phyloP scores from a whole-genome alignment of 176 grass and related monocot genomes.

The Raddia guianensis region DNA sequence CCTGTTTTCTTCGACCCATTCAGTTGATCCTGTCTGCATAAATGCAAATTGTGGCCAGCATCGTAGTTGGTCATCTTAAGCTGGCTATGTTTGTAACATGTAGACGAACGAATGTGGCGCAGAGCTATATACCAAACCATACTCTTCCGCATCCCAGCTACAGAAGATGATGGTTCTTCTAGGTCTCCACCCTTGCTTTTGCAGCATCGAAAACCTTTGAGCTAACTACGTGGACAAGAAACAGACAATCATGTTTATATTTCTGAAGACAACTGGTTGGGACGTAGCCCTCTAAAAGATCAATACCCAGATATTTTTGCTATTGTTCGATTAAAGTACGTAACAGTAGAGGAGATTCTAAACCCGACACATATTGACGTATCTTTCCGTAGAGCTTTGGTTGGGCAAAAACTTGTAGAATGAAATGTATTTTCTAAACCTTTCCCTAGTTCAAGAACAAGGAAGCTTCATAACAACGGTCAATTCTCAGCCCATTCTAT shows the following conservation, averaged over 20 bases:
- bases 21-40: slow-evolving; percentile 85
- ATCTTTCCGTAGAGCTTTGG: too few relatives aligned
- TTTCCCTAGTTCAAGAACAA: too few relatives aligned
- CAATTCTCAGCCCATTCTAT: too few relatives aligned
- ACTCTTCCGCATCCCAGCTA: slow-evolving; percentile 97
- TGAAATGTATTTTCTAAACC: too few relatives aligned
- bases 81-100: neutral
- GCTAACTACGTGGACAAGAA: slow-evolving; percentile 56
- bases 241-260: neutral
- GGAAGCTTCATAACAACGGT: too few relatives aligned
- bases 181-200: slow-evolving; percentile 87
- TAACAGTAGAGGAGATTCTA: too few relatives aligned
- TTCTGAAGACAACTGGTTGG: too few relatives aligned
- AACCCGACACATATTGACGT: too few relatives aligned
- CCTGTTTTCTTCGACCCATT: slow-evolving; percentile 96
- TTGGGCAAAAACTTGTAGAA: too few relatives aligned
- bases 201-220: slow-evolving; percentile 71
- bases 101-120: neutral
- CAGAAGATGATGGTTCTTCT: slow-evolving; percentile 88
- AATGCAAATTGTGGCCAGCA: slow-evolving; percentile 13
- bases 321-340: too few relatives aligned
- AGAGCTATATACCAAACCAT: slow-evolving; percentile 55
- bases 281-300: too few relatives aligned
- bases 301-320: too few relatives aligned
- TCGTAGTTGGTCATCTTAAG: neutral